Conservation (phyloP, 2,329 filamentous ascomycete species). For the Fusarium sp. region DNA sequence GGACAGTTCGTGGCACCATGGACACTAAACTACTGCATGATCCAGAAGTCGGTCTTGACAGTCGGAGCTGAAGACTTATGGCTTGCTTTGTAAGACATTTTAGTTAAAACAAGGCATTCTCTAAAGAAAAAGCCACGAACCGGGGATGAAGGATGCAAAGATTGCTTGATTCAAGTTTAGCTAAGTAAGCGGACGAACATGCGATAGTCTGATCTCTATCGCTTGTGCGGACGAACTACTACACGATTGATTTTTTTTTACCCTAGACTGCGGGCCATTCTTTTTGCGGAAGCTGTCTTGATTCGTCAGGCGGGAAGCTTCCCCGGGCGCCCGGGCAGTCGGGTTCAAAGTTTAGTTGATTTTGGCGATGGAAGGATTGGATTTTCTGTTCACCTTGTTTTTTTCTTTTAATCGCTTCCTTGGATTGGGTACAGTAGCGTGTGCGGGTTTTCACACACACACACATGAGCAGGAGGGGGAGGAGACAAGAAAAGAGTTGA, state of each 20-base stretch:
- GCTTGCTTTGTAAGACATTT: not conserved
- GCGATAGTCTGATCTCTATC: not conserved
- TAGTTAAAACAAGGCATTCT: conserved; percentile 3
- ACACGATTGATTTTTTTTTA: not conserved
- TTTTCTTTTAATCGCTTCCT: not conserved
- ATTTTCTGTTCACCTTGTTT: not conserved
- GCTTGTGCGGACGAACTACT: not conserved
- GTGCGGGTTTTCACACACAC: conserved; percentile 7
- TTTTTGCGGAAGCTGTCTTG: conserved; percentile 5
- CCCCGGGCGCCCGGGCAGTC: conserved; percentile 30
- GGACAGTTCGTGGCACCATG: not conserved
- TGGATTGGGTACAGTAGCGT: not conserved
- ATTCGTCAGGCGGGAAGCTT: conserved; percentile 31
- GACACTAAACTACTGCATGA: not conserved
- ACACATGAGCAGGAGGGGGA: not conserved
- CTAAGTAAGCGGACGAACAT: conserved; percentile 1
- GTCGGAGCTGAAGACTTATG: not conserved
- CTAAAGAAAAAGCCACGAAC: not conserved
- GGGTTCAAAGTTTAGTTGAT: conserved; percentile 24
- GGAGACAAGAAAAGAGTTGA: not conserved
- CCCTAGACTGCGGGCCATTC: conserved; percentile 11
- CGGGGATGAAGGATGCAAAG: conserved; percentile 14
- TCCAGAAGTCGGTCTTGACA: not conserved
- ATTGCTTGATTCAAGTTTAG: conserved; percentile 1
- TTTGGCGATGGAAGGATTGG: not conserved